Base-by-base conservation (phyloP, 1,139 yeast genomes). In the Candida labiduridarum region DNA sequence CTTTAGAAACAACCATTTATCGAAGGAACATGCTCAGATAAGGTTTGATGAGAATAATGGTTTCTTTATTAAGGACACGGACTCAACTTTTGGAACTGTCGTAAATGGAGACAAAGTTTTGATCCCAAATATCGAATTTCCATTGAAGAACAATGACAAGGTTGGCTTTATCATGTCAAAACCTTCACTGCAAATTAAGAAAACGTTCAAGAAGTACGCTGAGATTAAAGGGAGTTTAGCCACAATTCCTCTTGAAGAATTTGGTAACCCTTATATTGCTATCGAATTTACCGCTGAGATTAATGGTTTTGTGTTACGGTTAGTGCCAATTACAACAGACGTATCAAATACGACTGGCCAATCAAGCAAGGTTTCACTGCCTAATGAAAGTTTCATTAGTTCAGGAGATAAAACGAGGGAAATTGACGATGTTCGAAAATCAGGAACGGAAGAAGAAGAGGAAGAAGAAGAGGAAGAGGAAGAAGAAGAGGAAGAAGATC, bases 41-140 rank as follows among this genome's bases (percentile, higher is more conserved):
- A 38, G 42, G 33, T 49, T 41, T 35, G 41, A 36, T 19, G 31
- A 42, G 12, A 55, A 60, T 30, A 63, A 61, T n/a, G 44, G 44
- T 10, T 62, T 74, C 48, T 59, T 45, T 38, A 49, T 76, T 40
- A 59, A 58, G 49, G 80, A 76, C 53, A 53, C 55, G 12, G 56
- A 56, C 11, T 73, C 78, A 5, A 73, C 76, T 30, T 76, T 74
- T 59, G 80, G 80, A 0, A 75, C 80, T 6, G 56, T 72, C 15
- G 50, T 72, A 45, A 70, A 73, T 52, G 60, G 62, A 19, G 47
- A 60, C 6, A 27, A 44, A 10, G 55, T 55, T 16, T 65, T 63
- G 41, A 56, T 58, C 6, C 67, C 71, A 0, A 57, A 56, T 11
- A 47, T 47, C 14, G 58, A 63, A 59, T 49, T 58, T 41, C 48